phyloP scores from a whole-genome alignment of 352 stramenopile species.

The Blastocystis sp. region DNA sequence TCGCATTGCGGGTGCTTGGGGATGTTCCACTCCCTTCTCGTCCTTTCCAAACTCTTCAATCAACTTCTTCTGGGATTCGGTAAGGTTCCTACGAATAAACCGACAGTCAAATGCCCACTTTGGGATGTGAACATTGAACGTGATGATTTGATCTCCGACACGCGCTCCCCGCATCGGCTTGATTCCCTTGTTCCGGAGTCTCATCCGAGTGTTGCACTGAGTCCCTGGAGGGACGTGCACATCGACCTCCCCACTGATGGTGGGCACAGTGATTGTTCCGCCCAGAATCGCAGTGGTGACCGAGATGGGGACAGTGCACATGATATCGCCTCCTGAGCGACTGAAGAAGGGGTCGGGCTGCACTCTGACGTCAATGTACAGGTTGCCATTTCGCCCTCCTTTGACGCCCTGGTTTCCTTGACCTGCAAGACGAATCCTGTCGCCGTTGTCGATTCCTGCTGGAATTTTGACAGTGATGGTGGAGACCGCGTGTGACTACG shows the following conservation, averaged over 20 bases:
- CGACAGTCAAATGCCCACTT: conserved; percentile 68
- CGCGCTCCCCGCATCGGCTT: conserved; percentile 80
- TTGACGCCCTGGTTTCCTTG: conserved; percentile 63
- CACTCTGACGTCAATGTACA: conserved; percentile 77
- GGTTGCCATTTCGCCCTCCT: conserved; percentile 76
- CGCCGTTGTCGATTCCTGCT: conserved; percentile 29
- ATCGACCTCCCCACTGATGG: conserved; percentile 79
- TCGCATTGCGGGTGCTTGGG: conserved; percentile 26
- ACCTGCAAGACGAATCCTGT: conserved; percentile 19
- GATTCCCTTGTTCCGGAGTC: conserved; percentile 82
- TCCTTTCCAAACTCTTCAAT: conserved; percentile 80
- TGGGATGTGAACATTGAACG: conserved; percentile 78
- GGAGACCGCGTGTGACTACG: conserved; percentile 55
- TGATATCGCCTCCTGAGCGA: conserved; percentile 77
- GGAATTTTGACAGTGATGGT: conserved; percentile 83
- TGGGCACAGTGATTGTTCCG: conserved; percentile 76
- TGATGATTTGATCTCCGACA: conserved; percentile 78
- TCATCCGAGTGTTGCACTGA: conserved; percentile 77
- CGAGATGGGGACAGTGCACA: conserved; percentile 79
- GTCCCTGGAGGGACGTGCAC: conserved; percentile 71
- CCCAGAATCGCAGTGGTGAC: conserved; percentile 77
- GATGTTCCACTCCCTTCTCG: conserved; percentile 70
- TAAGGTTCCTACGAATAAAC: conserved; percentile 68
- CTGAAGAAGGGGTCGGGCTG: conserved; percentile 78
- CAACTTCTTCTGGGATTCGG: conserved; percentile 75